Evolutionary conservation across 306 rosid genomes (phyloP).

Genomic region (barrel medic (Medicago truncatula)): DNA sequence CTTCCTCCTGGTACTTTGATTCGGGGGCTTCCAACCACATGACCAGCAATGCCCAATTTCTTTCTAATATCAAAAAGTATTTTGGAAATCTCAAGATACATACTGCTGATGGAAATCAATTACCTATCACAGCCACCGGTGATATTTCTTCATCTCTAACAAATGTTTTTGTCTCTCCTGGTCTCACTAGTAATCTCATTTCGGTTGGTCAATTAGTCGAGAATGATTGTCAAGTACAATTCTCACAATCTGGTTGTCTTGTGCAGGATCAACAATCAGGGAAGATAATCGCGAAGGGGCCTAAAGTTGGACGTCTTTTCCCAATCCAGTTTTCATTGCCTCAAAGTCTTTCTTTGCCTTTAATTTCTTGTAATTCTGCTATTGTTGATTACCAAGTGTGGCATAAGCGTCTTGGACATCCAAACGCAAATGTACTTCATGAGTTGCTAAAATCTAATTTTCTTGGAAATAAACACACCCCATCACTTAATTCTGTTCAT

Average conservation of each 20-base stretch:
- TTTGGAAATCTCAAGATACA: background rate
- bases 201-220: background rate
- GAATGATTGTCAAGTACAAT: background rate
- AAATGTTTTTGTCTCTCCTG: background rate
- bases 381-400: background rate
- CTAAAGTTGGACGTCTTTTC: too few relatives aligned
- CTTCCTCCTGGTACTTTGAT: background rate
- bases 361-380: background rate
- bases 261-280: background rate
- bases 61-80: too few relatives aligned
- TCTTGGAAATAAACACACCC: too few relatives aligned
- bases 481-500: too few relatives aligned
- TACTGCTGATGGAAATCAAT: background rate
- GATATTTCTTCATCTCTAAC: background rate
- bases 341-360: background rate
- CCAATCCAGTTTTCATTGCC: too few relatives aligned
- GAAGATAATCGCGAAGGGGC: background rate
- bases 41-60: background rate
- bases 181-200: background rate
- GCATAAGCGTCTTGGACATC: conserved; percentile 21
- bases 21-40: background rate
- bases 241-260: background rate
- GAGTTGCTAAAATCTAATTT: background rate
- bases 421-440: background rate
- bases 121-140: background rate